These are phyloP conservation scores for Aspergillus latus DNA, from an alignment of 2,329 filamentous ascomycete genomes.

Conservation along the genomic window DNA sequence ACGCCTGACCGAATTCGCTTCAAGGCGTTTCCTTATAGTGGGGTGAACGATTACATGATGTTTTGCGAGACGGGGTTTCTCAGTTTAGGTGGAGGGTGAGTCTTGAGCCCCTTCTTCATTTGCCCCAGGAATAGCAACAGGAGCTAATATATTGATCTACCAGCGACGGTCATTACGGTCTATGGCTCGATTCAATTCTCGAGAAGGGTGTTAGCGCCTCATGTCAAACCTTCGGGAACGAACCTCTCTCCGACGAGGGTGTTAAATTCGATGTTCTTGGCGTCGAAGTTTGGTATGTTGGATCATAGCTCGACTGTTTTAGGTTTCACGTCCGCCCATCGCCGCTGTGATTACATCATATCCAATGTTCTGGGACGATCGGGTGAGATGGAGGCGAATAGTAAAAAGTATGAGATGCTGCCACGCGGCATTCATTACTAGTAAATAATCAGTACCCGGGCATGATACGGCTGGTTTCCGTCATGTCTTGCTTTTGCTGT, in stretches of 20 bases:
- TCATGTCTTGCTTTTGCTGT: constrained; percentile 5
- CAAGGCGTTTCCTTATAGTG: constrained; percentile 95
- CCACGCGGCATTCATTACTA: neutral
- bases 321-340: neutral
- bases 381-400: neutral
- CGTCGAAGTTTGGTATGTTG: constrained; percentile 91
- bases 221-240: constrained; percentile 92
- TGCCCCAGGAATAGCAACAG: neutral
- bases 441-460: constrained; percentile 15
- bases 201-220: constrained; percentile 79
- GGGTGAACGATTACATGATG: constrained; percentile 95
- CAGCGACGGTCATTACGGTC: constrained; percentile 79
- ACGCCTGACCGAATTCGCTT: constrained; percentile 80
- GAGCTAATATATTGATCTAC: neutral
- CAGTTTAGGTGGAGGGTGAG: constrained; percentile 76
- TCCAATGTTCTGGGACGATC: neutral
- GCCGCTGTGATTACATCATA: too few relatives aligned
- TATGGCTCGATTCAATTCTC: constrained; percentile 88
- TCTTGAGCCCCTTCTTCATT: constrained; percentile 10
- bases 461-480: constrained; percentile 14
- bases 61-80: constrained; percentile 84
- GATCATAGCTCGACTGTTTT: constrained; percentile 34
- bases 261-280: constrained; percentile 88
- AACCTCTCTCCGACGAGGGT: constrained; percentile 87
- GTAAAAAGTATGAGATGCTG: neutral